A percentile compares a stretch with the other conserved stretches of the same genome.
These are phyloP conservation scores for Lachancea quebecensis DNA, from an alignment of 805 yeast species.

Conservation along the genomic window DNA sequence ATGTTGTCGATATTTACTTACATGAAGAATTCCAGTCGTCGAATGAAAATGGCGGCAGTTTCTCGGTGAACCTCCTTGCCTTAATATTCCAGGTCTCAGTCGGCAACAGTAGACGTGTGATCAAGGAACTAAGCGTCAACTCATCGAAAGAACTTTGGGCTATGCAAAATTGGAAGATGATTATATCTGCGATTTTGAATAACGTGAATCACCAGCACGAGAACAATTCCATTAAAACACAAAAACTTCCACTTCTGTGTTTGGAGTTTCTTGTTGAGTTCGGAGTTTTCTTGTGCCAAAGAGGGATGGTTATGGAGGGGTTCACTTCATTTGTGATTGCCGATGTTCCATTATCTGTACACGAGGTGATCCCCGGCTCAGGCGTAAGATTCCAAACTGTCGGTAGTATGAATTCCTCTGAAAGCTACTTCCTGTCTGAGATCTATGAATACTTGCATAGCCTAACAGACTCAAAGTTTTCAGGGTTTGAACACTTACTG, in stretches of 20 bases:
- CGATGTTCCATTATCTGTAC: slow-evolving; percentile 38
- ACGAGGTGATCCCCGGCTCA: slow-evolving; percentile 21
- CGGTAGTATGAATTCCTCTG: slow-evolving; percentile 36
- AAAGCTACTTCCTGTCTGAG: slow-evolving; percentile 54
- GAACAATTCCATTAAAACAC: slow-evolving; percentile 4
- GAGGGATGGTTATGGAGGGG: slow-evolving; percentile 33
- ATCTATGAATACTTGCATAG: slow-evolving; percentile 52
- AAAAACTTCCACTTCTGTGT: slow-evolving; percentile 23
- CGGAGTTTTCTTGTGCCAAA: slow-evolving; percentile 40
- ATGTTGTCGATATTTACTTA: slow-evolving; percentile 52
- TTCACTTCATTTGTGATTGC: slow-evolving; percentile 42
- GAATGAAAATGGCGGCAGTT: slow-evolving; percentile 39
- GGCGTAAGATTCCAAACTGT: slow-evolving; percentile 36
- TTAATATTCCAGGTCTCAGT: slow-evolving; percentile 55
- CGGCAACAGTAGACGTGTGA: slow-evolving; percentile 51
- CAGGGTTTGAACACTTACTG: slow-evolving; percentile 45
- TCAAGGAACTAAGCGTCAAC: slow-evolving; percentile 41
- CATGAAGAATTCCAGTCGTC: slow-evolving; percentile 45
- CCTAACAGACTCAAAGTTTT: slow-evolving; percentile 29
- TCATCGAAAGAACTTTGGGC: slow-evolving; percentile 43
- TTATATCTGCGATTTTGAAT: slow-evolving; percentile 36
- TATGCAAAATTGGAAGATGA: slow-evolving; percentile 43
- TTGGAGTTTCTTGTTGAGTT: slow-evolving; percentile 43
- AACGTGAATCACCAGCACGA: slow-evolving; percentile 18
- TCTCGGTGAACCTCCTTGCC: slow-evolving; percentile 40